Conservation (phyloP, 208 protist genomes). For the Leishmania arabica region DNA sequence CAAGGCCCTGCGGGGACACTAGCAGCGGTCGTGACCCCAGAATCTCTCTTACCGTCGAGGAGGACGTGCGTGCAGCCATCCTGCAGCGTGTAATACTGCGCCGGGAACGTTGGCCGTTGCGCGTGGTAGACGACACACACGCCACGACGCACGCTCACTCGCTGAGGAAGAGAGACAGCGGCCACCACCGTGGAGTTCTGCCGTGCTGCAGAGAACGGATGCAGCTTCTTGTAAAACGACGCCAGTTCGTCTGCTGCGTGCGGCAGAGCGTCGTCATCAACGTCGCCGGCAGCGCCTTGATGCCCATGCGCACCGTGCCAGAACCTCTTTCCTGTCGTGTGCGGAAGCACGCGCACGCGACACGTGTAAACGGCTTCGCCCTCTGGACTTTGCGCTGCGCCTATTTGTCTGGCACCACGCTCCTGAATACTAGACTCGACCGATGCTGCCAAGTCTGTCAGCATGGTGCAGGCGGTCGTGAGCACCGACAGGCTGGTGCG, state of each 20-base stretch:
- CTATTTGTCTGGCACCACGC: background rate
- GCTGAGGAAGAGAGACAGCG: background rate
- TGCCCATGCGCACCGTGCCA: background rate
- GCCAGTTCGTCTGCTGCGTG: background rate
- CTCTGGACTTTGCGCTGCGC: background rate
- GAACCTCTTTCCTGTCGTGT: conserved; percentile 11
- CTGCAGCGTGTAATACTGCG: conserved; percentile 29
- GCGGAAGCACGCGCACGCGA: conserved; percentile 20
- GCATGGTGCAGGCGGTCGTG: conserved; percentile 14
- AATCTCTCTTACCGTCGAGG: background rate
- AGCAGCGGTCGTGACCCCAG: background rate
- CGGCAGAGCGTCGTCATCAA: background rate
- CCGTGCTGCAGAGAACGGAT: conserved; percentile 17
- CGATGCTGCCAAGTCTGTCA: conserved; percentile 19
- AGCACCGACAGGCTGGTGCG: conserved; percentile 30
- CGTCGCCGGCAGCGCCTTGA: background rate
- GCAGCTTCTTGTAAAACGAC: conserved; percentile 15
- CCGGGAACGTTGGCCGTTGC: conserved; percentile 18
- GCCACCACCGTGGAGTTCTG: background rate
- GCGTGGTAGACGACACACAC: conserved; percentile 34
- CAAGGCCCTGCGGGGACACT: background rate
- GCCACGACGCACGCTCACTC: conserved; percentile 21
- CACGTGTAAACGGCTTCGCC: conserved; percentile 1
- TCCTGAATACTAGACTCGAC: background rate
- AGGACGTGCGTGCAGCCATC: conserved; percentile 19